These are phyloP conservation scores for Phytophthora aleatoria DNA, from an alignment of 352 stramenopile species.

Conservation along the genomic window DNA sequence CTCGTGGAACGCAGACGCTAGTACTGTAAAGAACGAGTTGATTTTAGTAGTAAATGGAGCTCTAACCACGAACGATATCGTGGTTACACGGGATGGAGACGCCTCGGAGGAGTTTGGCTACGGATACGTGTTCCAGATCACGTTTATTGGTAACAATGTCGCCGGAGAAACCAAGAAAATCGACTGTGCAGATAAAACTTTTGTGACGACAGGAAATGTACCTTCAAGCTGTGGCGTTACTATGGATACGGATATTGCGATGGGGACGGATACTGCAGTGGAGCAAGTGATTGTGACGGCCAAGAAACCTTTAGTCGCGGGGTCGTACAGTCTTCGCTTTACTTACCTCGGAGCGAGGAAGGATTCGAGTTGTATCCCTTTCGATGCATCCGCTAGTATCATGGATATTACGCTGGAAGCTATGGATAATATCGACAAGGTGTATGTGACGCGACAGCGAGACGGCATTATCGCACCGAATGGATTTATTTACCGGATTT, in stretches of 20 bases:
- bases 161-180: constrained; percentile 55
- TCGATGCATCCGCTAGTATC: constrained; percentile 53
- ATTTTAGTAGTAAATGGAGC: constrained; percentile 27
- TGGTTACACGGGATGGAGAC: constrained; percentile 80
- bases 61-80: constrained; percentile 52
- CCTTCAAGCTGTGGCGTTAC: constrained; percentile 36
- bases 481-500: constrained; percentile 73
- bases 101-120: constrained; percentile 56
- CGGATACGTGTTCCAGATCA: constrained; percentile 77
- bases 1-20: constrained; percentile 49
- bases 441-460: constrained; percentile 66
- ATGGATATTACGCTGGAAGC: constrained; percentile 58
- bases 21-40: constrained; percentile 41
- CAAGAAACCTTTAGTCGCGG: constrained; percentile 52
- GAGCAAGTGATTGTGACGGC: constrained; percentile 75
- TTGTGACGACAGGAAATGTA: constrained; percentile 39
- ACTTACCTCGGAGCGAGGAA: constrained; percentile 39
- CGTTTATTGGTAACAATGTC: constrained; percentile 73
- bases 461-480: constrained; percentile 25
- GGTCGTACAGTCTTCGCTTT: constrained; percentile 66
- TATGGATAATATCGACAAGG: constrained; percentile 79
- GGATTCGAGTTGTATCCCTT: constrained; percentile 59
- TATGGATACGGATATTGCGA: constrained; percentile 71
- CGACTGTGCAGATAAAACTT: constrained; percentile 8
- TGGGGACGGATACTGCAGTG: constrained; percentile 69